A percentile compares a stretch with the other conserved stretches of the same genome.
phyloP scores from a whole-genome alignment of 805 yeast species.

The Lachancea kluyveri region DNA sequence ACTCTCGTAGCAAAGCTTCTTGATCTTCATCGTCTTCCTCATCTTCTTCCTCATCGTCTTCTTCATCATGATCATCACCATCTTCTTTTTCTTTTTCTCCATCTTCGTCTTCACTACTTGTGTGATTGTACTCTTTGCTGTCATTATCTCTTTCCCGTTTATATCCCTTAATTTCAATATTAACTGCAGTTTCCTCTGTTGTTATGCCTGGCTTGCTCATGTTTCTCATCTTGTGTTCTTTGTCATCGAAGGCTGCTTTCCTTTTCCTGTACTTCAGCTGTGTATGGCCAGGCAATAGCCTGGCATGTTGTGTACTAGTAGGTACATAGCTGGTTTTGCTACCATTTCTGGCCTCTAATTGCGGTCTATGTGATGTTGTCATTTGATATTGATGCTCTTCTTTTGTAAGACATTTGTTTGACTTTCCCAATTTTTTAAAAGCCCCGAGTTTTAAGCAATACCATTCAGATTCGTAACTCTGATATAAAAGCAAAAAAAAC shows the following conservation, averaged over 20 bases:
- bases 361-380: constrained; percentile 70
- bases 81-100: constrained; percentile 24
- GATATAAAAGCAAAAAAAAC: constrained; percentile 1
- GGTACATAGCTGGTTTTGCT: constrained; percentile 33
- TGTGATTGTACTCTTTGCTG: background rate
- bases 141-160: background rate
- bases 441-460: no score
- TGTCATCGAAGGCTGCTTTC: constrained; percentile 22
- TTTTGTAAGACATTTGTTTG: background rate
- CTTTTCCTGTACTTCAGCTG: constrained; percentile 42
- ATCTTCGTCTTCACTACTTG: constrained; percentile 10
- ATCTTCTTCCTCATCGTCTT: constrained; percentile 30
- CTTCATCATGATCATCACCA: constrained; percentile 34
- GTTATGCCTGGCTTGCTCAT: constrained; percentile 3
- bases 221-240: background rate
- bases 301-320: constrained; percentile 46
- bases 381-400: constrained; percentile 26
- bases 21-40: constrained; percentile 30
- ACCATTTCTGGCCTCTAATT: constrained; percentile 59
- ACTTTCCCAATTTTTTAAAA: background rate
- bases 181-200: no score
- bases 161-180: no score
- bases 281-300: constrained; percentile 49
- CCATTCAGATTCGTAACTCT: no score
- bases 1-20: constrained; percentile 38